phyloP scores from a whole-genome alignment of 768 basidiomycete genomes.

The Vararia minispora region DNA sequence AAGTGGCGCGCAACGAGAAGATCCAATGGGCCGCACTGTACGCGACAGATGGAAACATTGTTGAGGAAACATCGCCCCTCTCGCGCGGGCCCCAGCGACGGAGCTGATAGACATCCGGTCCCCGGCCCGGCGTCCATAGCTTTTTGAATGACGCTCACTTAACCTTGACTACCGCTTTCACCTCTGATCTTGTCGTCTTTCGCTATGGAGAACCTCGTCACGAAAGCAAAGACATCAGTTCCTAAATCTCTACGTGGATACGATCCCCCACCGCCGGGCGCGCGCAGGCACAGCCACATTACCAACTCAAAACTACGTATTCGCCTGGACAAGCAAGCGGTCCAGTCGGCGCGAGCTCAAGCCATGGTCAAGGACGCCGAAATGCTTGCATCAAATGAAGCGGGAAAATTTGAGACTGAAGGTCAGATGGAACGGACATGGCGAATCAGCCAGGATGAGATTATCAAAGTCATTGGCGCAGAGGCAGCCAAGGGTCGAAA shows the following conservation, averaged over 20 bases:
- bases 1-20: too few species aligned
- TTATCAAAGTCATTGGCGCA: conserved; percentile 48
- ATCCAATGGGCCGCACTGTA: too few species aligned
- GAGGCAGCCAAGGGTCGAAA: conserved; percentile 70
- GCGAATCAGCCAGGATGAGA: conserved; percentile 76
- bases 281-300: conserved; percentile 47
- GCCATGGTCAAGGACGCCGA: conserved; percentile 60
- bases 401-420: conserved; percentile 66
- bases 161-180: too few species aligned
- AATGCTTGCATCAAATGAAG: conserved; percentile 55
- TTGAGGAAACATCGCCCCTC: too few species aligned
- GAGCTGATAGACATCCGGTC: too few species aligned
- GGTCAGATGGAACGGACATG: conserved; percentile 81
- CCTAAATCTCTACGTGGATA: conserved; percentile 59
- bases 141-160: too few species aligned
- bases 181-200: conserved; percentile 35
- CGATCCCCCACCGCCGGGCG: conserved; percentile 33
- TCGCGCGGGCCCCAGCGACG: too few species aligned
- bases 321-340: conserved; percentile 50
- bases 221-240: conserved; percentile 48
- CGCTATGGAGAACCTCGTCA: too few species aligned
- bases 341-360: conserved; percentile 51
- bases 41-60: too few species aligned
- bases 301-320: conserved; percentile 68
- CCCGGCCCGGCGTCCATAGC: too few species aligned